Evolutionary conservation across 495 filamentous ascomycete genomes (phyloP).

Genomic region (Neurospora sp.): DNA sequence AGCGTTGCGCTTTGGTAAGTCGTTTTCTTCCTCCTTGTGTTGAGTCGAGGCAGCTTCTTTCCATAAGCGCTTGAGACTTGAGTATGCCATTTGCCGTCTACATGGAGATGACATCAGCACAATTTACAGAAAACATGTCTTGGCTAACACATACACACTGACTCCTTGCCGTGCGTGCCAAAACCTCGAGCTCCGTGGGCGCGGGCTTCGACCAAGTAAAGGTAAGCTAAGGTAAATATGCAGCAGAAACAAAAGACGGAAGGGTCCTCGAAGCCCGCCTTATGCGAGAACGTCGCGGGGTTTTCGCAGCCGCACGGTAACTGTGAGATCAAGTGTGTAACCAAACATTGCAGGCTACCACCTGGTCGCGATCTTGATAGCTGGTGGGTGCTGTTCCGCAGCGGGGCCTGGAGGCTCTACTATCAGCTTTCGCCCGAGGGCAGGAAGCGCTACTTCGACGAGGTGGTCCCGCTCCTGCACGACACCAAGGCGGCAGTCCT

Average conservation of each 20-base stretch:
- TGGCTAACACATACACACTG: background rate
- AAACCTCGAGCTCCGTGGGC: background rate
- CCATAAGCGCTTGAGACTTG: background rate
- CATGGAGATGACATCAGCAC: background rate
- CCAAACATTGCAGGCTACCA: constrained; percentile 49
- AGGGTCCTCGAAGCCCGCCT: background rate
- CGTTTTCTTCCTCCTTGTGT: background rate
- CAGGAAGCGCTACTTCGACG: constrained; percentile 58
- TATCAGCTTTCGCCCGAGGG: constrained; percentile 64
- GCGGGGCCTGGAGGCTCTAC: constrained; percentile 61
- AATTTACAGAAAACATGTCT: background rate
- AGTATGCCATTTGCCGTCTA: background rate
- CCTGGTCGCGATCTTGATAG: constrained; percentile 65
- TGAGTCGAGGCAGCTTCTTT: background rate
- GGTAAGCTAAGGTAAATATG: background rate
- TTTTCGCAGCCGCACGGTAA: background rate
- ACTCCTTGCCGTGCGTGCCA: background rate
- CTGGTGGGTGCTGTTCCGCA: constrained; percentile 56
- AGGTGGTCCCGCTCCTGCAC: constrained; percentile 68
- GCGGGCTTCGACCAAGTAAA: background rate
- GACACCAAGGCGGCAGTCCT: constrained; percentile 57
- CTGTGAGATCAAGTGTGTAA: background rate
- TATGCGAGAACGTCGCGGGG: background rate
- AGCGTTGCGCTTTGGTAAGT: constrained; percentile 70
- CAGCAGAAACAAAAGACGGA: background rate